phyloP scores from a whole-genome alignment of 2,329 filamentous ascomycete genomes.

The Zelopaecilomyces penicillatus region DNA sequence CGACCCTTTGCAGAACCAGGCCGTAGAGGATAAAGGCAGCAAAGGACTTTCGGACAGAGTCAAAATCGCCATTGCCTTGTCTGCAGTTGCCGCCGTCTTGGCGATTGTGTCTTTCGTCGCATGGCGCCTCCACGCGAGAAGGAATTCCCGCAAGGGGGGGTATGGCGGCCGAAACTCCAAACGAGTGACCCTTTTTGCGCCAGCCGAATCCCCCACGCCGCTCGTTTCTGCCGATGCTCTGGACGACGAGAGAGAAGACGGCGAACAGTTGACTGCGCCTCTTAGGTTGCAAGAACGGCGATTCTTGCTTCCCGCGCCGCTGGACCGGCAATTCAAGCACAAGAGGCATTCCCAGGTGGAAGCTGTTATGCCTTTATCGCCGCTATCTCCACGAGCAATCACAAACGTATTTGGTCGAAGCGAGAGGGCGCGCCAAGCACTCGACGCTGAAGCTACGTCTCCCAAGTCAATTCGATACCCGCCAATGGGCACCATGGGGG shows the following conservation, averaged over 20 bases:
- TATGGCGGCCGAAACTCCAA: slow-evolving; percentile 10
- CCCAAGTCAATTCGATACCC: neutral
- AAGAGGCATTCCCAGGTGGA: too few relatives aligned
- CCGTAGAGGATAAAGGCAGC: slow-evolving; percentile 1
- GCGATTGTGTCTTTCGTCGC: slow-evolving; percentile 28
- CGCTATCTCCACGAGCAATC: neutral
- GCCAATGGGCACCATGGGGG: neutral
- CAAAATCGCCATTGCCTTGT: slow-evolving; percentile 38
- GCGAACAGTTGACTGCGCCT: slow-evolving; percentile 33
- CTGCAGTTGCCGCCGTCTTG: slow-evolving; percentile 30
- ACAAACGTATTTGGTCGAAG: neutral
- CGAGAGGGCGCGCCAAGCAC: neutral
- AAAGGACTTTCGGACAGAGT: slow-evolving; percentile 26
- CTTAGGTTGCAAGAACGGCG: slow-evolving; percentile 39
- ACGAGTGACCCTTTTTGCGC: slow-evolving; percentile 15
- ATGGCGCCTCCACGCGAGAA: slow-evolving; percentile 26
- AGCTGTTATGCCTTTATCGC: neutral
- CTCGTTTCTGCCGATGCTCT: slow-evolving; percentile 29
- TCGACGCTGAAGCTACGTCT: neutral
- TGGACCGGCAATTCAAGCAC: neutral
- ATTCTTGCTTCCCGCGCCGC: slow-evolving; percentile 25
- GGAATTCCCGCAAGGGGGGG: slow-evolving; percentile 1
- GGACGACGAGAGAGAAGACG: slow-evolving; percentile 9
- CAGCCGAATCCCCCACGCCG: slow-evolving; percentile 31
- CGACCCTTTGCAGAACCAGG: slow-evolving; percentile 9